These are phyloP conservation scores for Trichoderma erinaceum DNA, from an alignment of 495 filamentous ascomycete species.

Conservation along the genomic window DNA sequence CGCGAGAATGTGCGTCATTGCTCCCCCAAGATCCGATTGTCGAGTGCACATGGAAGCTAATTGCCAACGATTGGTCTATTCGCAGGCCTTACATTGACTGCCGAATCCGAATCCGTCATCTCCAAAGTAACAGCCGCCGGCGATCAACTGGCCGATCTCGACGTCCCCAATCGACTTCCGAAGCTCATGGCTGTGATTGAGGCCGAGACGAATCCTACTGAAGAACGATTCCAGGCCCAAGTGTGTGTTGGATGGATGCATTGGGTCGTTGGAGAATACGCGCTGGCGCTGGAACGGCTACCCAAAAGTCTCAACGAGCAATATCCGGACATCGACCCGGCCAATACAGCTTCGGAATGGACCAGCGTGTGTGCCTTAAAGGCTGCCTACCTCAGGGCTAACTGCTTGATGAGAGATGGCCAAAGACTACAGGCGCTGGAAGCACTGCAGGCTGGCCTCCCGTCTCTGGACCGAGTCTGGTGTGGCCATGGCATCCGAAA, in stretches of 20 bases:
- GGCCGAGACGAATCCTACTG: conserved; percentile 42
- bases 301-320: conserved; percentile 54
- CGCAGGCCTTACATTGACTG: conserved; percentile 68
- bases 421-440: conserved; percentile 51
- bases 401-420: conserved; percentile 55
- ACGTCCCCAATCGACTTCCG: conserved; percentile 49
- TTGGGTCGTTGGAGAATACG: conserved; percentile 64
- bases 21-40: conserved; percentile 5
- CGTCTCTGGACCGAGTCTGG: conserved; percentile 48
- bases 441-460: conserved; percentile 56
- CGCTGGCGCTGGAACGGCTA: conserved; percentile 52
- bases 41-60: conserved; percentile 16
- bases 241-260: conserved; percentile 80
- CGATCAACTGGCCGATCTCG: conserved; percentile 28
- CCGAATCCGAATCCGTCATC: conserved; percentile 63
- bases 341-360: conserved; percentile 53
- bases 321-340: conserved; percentile 44
- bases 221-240: conserved; percentile 73
- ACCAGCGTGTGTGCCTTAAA: conserved; percentile 74
- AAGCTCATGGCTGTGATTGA: conserved; percentile 64
- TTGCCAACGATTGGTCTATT: conserved; percentile 1
- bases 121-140: conserved; percentile 40
- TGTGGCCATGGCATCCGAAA: conserved; percentile 39
- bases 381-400: conserved; percentile 66
- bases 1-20: conserved; percentile 64